Percentiles rank a stretch among this genome's conserved stretches.
phyloP scores from a whole-genome alignment of 2,329 filamentous ascomycete species.

The Domatiomyces globalis region DNA sequence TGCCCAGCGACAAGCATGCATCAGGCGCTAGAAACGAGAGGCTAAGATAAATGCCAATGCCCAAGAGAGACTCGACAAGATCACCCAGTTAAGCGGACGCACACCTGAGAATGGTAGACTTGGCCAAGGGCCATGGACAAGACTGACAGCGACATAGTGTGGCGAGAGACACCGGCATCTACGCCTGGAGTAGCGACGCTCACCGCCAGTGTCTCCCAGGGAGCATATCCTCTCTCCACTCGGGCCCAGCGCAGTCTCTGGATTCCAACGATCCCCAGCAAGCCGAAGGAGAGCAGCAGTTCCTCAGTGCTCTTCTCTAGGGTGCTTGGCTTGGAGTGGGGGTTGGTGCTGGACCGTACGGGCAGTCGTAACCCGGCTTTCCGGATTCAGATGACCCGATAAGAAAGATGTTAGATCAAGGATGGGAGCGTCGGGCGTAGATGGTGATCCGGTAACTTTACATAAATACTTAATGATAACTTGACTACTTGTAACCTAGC shows the following conservation, averaged over 20 bases:
- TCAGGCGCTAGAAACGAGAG: slow-evolving; percentile 48
- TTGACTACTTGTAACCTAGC: too few species aligned
- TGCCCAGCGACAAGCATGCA: slow-evolving; percentile 39
- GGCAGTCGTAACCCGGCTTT: not conserved
- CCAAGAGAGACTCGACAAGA: slow-evolving; percentile 45
- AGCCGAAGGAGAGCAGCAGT: slow-evolving; percentile 29
- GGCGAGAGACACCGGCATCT: slow-evolving; percentile 15
- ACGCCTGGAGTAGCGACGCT: not conserved
- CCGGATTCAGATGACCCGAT: slow-evolving; percentile 34
- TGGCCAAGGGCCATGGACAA: not conserved
- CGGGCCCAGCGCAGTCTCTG: not conserved
- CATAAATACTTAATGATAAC: too few species aligned
- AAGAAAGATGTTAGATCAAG: slow-evolving; percentile 38
- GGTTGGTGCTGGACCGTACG: slow-evolving; percentile 8
- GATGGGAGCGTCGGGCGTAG: slow-evolving; percentile 22
- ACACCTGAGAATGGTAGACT: slow-evolving; percentile 27
- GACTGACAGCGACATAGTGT: slow-evolving; percentile 11
- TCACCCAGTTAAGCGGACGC: slow-evolving; percentile 45
- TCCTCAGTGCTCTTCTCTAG: slow-evolving; percentile 14
- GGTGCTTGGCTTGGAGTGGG: not conserved
- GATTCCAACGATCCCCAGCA: slow-evolving; percentile 14
- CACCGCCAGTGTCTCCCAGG: not conserved
- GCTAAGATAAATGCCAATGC: slow-evolving; percentile 48
- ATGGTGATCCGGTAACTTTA: slow-evolving; percentile 8
- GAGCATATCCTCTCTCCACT: not conserved